Evolutionary conservation across 129 eudicot genomes (phyloP), one percentile per base, ranked within the genome.

Genomic region (Centaurea solstitialis): DNA sequence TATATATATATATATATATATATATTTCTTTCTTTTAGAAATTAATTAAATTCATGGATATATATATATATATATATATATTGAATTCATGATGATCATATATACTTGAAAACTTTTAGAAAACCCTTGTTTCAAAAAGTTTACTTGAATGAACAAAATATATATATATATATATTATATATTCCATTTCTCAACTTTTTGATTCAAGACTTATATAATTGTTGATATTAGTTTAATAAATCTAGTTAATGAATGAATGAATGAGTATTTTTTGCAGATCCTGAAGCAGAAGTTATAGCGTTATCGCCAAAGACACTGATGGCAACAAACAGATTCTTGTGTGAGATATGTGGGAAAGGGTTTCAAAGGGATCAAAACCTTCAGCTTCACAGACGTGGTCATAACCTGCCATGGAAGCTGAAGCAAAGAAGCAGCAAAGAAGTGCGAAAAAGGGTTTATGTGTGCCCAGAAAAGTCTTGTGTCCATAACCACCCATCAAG

Each of bases 291-390:
- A 77, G 97, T 95, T 17, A 87, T 95, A 67, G 94, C 99, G 37
- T 77, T 95, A 61, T 95, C 99, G 0, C 99, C 99, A 4, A 92
- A 92, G 82, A 95, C 99, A 24, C 93, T 95, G 37, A 95, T 95
- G 97, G 94, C 99, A 1, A 95, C 99, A 59, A 95, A 95, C 85
- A 86, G 99, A 88, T 95, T 95, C 81, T 68, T 92, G 76, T 95
- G 99, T 73, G 99, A 95, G 84, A 92, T 92, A 68, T 95, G 99
- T 75, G 99, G 97, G 18, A 95, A 95, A 84, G 99, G 99, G 26
- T 95, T 95, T 65, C 99, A 92, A 80, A 89, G 99, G 75, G 99
- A 95, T 84, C 99, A 95, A 83, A 95, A 95, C 72, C 73, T 95
- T 68, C 99, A 95, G 74, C 97, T 95, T 23, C 99, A 95, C 79